Evolutionary conservation across 2,329 filamentous ascomycete genomes (phyloP).

Genomic region (Teratosphaeria epicoccoides): DNA sequence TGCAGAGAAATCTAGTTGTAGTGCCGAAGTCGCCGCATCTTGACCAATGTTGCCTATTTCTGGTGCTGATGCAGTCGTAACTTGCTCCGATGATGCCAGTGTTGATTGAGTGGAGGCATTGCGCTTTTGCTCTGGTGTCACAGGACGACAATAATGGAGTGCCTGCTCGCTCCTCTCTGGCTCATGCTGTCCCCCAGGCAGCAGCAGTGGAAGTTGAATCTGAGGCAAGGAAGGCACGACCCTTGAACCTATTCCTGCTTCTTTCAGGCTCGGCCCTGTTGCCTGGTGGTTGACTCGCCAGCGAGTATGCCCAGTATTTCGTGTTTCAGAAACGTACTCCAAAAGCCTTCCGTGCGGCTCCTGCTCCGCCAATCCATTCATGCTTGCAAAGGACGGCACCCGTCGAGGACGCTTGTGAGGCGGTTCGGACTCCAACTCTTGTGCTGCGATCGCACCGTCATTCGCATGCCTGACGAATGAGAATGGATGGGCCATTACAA

Average conservation of each 20-base stretch:
- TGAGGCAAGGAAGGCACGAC: conserved; percentile 63
- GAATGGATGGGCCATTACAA: conserved; percentile 22
- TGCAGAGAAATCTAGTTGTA: not conserved
- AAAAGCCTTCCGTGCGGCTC: conserved; percentile 17
- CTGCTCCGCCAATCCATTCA: conserved; percentile 18
- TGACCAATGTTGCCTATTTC: conserved; percentile 13
- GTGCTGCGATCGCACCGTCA: conserved; percentile 8
- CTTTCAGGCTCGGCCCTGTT: conserved; percentile 14
- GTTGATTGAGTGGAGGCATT: too few species aligned
- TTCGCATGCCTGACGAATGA: conserved; percentile 18
- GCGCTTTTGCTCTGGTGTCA: conserved; percentile 44
- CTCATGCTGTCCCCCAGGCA: conserved; percentile 72
- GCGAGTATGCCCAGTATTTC: conserved; percentile 19
- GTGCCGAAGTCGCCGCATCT: not conserved
- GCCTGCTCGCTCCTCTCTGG: conserved; percentile 70
- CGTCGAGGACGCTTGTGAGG: conserved; percentile 11
- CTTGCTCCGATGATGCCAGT: too few species aligned
- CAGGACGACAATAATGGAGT: conserved; percentile 54
- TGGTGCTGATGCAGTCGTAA: conserved; percentile 31
- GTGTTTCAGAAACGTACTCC: conserved; percentile 10
- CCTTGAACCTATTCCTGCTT: conserved; percentile 12
- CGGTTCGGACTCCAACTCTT: conserved; percentile 16
- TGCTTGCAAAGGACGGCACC: conserved; percentile 13
- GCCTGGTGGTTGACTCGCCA: conserved; percentile 13
- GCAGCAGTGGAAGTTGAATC: conserved; percentile 30